Evolutionary conservation across 129 eudicot genomes (phyloP).

Genomic region (Flaveria ramosissima): DNA sequence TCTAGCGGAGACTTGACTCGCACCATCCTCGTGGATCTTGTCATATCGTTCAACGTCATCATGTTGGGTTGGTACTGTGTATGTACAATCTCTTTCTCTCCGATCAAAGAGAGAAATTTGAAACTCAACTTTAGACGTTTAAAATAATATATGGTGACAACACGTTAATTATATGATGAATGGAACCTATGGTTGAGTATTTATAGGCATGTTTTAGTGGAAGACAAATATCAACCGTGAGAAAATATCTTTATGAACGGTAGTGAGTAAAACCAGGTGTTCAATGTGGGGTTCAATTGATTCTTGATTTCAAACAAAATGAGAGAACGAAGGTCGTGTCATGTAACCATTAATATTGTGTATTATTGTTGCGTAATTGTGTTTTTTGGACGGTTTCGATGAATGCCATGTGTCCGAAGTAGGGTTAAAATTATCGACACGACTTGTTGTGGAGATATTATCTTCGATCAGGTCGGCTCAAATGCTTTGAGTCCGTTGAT

Average conservation of each 20-base stretch:
- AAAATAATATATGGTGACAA: conserved; percentile 15
- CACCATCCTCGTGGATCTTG: conserved; percentile 44
- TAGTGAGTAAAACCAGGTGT: conserved; percentile 37
- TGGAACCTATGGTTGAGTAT: conserved; percentile 15
- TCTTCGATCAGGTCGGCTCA: too few species aligned
- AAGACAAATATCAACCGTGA: conserved; percentile 25
- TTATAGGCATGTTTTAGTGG: conserved; percentile 30
- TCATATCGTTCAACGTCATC: conserved; percentile 46
- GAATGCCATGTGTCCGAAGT: conserved; percentile 1
- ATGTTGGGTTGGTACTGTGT: conserved; percentile 35
- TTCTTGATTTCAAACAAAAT: conserved; percentile 8
- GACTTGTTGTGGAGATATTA: neutral
- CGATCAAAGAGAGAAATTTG: conserved; percentile 38
- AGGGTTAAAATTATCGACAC: neutral
- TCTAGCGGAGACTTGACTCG: conserved; percentile 35
- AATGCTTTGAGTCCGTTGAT: too few species aligned
- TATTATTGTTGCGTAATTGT: neutral
- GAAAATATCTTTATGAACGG: conserved; percentile 34
- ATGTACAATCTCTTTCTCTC: conserved; percentile 37
- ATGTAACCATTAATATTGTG: neutral
- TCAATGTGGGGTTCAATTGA: conserved; percentile 14
- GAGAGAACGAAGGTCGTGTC: neutral
- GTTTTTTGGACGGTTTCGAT: neutral
- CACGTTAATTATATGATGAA: conserved; percentile 15
- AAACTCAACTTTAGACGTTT: conserved; percentile 34